Conservation (phyloP, 176 grass and related monocot species). For the Ensete ventricosum region DNA sequence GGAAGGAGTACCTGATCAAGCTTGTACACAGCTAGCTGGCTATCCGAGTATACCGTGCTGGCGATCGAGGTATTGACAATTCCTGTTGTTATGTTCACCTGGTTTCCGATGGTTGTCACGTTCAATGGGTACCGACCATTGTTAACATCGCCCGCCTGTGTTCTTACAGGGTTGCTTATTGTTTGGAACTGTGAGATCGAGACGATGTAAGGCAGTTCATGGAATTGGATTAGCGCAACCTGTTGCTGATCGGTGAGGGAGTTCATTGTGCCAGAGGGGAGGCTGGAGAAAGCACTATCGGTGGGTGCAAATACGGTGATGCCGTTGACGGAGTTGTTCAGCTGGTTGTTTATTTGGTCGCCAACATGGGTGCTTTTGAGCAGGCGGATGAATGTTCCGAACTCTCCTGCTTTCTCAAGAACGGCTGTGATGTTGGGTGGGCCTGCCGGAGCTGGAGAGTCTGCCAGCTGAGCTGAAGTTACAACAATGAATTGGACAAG, state of each 20-base stretch:
- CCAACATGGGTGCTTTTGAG: conserved; percentile 48
- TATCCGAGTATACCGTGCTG: conserved; percentile 44
- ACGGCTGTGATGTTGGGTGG: conserved; percentile 69
- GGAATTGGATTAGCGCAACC: conserved; percentile 76
- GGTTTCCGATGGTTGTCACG: conserved; percentile 43
- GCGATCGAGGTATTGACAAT: conserved; percentile 70
- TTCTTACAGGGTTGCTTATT: conserved; percentile 82
- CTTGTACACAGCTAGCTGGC: conserved; percentile 63
- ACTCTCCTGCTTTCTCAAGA: conserved; percentile 76
- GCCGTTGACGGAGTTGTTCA: conserved; percentile 61
- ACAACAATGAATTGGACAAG: not conserved
- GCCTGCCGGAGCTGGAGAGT: conserved; percentile 32
- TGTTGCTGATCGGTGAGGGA: conserved; percentile 72
- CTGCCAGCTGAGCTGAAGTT: conserved; percentile 18
- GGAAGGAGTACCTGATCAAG: conserved; percentile 74
- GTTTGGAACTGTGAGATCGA: conserved; percentile 67
- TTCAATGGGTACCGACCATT: conserved; percentile 72
- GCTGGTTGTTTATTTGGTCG: conserved; percentile 90
- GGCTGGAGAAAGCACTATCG: conserved; percentile 84
- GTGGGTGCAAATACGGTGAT: conserved; percentile 81
- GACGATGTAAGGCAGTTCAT: conserved; percentile 52
- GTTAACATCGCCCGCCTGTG: conserved; percentile 60
- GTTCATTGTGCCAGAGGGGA: conserved; percentile 71
- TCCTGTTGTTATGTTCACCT: conserved; percentile 81
- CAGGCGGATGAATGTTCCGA: conserved; percentile 64